phyloP scores from a whole-genome alignment of 345 rosid species.

The Odontarrhena argentea region DNA sequence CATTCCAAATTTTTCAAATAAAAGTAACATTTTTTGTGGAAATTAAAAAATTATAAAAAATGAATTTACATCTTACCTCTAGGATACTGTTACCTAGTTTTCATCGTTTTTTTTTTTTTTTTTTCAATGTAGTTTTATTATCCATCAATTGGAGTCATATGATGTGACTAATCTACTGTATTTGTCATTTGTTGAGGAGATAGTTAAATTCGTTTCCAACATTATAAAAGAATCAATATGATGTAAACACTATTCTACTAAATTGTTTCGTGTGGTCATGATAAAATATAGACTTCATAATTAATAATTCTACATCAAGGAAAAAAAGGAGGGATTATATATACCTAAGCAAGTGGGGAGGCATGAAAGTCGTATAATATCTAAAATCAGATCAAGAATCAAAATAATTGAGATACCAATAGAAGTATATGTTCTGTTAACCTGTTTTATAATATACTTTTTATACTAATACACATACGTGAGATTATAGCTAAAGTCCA shows the following conservation, averaged over 20 bases:
- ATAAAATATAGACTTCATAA: conserved; percentile 11
- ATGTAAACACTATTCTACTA: neutral
- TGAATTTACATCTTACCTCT: too few species aligned
- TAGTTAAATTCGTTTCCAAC: neutral
- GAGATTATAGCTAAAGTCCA: conserved; percentile 32
- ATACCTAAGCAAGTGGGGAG: conserved; percentile 41
- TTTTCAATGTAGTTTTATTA: too few species aligned
- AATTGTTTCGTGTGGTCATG: conserved; percentile 29
- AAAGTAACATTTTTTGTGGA: too few species aligned
- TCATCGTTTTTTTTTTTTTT: too few species aligned
- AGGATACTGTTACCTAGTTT: too few species aligned
- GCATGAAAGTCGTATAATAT: conserved; percentile 33
- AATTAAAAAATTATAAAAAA: too few species aligned
- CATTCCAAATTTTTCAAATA: too few species aligned
- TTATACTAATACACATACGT: conserved; percentile 29
- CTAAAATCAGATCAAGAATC: conserved; percentile 37
- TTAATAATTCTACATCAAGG: neutral
- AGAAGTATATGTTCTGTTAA: conserved; percentile 16
- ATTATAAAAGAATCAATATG: neutral
- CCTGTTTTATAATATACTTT: conserved; percentile 26
- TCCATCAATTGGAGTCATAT: neutral
- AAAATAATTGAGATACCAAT: conserved; percentile 39
- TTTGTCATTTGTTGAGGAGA: neutral
- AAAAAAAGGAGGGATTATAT: conserved; percentile 26
- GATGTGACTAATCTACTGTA: conserved; percentile 1